These are phyloP conservation scores for Trichothecium roseum DNA, from an alignment of 2,329 filamentous ascomycete species.

Conservation along the genomic window DNA sequence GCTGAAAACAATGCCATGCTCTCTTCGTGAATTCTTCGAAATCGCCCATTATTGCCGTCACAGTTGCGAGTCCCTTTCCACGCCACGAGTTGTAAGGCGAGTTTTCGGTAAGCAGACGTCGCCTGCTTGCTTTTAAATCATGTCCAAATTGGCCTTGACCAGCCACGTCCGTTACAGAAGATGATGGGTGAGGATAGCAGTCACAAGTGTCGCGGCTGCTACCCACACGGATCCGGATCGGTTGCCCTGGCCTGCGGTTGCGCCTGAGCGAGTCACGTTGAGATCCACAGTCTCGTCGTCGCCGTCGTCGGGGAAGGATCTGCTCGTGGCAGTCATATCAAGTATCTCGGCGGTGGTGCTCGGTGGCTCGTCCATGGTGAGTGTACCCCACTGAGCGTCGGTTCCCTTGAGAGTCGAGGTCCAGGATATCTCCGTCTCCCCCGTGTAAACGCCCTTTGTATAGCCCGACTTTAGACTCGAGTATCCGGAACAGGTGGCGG, in stretches of 20 bases:
- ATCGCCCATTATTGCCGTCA: no score
- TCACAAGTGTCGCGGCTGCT: no score
- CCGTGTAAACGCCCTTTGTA: conserved; percentile 24
- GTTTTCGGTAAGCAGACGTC: no score
- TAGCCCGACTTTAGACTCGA: conserved; percentile 31
- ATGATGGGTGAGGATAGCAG: no score
- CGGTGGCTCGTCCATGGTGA: conserved; percentile 30
- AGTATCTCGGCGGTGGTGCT: conserved; percentile 17
- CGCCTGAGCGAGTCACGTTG: conserved; percentile 6
- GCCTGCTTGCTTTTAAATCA: no score
- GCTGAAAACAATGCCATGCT: no score
- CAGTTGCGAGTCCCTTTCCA: no score
- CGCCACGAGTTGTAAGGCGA: no score
- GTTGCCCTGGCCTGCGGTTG: neutral
- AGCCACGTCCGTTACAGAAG: no score
- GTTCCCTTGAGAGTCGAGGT: conserved; percentile 30
- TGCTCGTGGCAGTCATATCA: conserved; percentile 11
- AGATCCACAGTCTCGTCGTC: conserved; percentile 2
- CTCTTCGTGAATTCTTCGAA: no score
- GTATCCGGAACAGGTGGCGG: conserved; percentile 37
- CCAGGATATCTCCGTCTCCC: conserved; percentile 33
- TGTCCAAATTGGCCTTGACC: no score
- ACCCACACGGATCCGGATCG: no score
- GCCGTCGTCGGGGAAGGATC: conserved; percentile 1
- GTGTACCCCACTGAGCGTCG: conserved; percentile 31